These are phyloP conservation scores for Naegleria lovaniensis DNA, from an alignment of 208 protist genomes.

Conservation along the genomic window DNA sequence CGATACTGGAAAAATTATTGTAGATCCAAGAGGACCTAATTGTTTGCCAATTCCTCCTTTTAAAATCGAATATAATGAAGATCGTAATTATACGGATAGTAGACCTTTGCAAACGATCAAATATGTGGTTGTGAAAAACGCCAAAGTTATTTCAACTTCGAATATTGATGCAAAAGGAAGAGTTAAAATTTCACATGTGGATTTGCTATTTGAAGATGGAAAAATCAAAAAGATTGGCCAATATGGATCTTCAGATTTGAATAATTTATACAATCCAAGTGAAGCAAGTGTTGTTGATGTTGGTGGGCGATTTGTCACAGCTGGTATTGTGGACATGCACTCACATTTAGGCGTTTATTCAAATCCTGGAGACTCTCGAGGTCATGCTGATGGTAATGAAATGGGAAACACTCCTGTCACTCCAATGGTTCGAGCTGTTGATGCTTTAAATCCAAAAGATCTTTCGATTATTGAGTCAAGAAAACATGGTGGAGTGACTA, in stretches of 20 bases:
- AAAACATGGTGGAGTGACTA: conserved; percentile 36
- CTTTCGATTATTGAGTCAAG: conserved; percentile 32
- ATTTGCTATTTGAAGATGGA: not conserved
- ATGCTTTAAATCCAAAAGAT: conserved; percentile 40
- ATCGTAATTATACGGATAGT: not conserved
- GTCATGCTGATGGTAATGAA: conserved; percentile 38
- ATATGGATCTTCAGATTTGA: not conserved
- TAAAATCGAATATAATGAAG: not conserved
- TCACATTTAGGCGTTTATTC: conserved; percentile 33
- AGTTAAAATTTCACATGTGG: not conserved
- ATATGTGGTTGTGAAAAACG: not conserved
- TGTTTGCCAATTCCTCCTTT: not conserved
- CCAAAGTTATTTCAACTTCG: not conserved
- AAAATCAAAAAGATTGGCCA: not conserved
- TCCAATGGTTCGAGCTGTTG: conserved; percentile 34
- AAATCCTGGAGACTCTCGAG: conserved; percentile 1
- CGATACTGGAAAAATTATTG: not conserved
- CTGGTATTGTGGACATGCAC: conserved; percentile 39
- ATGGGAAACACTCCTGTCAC: conserved; percentile 32
- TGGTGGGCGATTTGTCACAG: conserved; percentile 26
- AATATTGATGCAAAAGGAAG: not conserved
- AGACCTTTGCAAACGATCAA: not conserved
- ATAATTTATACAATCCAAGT: not conserved
- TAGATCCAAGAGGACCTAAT: not conserved
- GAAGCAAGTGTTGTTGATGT: not conserved